A percentile compares a stretch with the other conserved stretches of the same genome.
These are phyloP conservation scores for Mucor plumbeus DNA, from an alignment of 371 early-diverging fungal species.

Conservation along the genomic window DNA sequence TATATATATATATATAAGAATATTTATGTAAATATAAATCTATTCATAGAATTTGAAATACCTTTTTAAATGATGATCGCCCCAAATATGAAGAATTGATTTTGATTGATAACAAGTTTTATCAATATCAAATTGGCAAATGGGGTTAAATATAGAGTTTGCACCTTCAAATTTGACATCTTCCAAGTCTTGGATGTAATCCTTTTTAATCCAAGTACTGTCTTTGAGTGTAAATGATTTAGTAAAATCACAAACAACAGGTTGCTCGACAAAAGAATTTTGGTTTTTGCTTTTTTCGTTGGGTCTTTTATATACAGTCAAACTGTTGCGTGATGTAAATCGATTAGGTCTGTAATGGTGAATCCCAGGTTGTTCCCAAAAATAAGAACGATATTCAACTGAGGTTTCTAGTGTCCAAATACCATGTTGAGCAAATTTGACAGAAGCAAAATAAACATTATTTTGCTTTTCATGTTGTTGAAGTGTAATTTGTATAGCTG, in stretches of 20 bases:
- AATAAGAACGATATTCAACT: slow-evolving; percentile 47
- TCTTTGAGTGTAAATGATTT: slow-evolving; percentile 1
- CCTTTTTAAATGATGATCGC: slow-evolving; percentile 36
- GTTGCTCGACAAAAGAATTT: neutral
- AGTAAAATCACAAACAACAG: neutral
- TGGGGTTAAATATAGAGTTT: neutral
- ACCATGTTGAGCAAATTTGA: slow-evolving; percentile 26
- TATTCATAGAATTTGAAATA: neutral
- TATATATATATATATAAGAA: too few relatives aligned
- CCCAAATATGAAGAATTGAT: slow-evolving; percentile 39
- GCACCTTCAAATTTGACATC: neutral
- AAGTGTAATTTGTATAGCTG: slow-evolving; percentile 30
- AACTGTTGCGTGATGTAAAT: slow-evolving; percentile 33
- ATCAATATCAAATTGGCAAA: neutral
- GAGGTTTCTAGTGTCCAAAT: slow-evolving; percentile 29
- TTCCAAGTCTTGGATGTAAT: neutral
- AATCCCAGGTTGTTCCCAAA: slow-evolving; percentile 43
- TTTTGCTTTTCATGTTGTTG: slow-evolving; percentile 30
- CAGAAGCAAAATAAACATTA: slow-evolving; percentile 39
- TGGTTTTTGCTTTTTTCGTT: neutral
- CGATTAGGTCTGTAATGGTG: slow-evolving; percentile 37
- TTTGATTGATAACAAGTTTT: slow-evolving; percentile 14
- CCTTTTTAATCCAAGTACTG: slow-evolving; percentile 6
- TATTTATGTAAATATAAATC: neutral
- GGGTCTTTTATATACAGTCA: slow-evolving; percentile 7